Conservation (phyloP, 331 rosid genomes). For the Stylosanthes scabra region DNA sequence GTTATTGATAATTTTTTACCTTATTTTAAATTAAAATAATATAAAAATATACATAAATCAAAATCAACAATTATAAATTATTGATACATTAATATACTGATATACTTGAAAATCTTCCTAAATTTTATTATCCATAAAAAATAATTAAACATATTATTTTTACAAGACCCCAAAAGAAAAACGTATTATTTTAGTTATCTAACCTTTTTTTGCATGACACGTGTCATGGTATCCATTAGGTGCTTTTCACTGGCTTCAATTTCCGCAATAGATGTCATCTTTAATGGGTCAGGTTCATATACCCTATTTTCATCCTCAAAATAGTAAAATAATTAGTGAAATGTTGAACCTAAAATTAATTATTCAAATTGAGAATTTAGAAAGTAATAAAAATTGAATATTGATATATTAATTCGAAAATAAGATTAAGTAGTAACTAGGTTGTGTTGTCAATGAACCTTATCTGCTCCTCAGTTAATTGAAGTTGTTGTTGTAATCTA, state of each 20-base stretch:
- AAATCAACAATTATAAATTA: too few relatives aligned
- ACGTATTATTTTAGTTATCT: too few relatives aligned
- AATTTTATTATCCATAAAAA: too few relatives aligned
- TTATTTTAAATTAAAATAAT: too few relatives aligned
- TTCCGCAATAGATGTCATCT: conserved; percentile 59
- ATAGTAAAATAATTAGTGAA: not conserved
- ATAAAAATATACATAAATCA: too few relatives aligned
- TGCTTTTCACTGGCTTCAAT: conserved; percentile 63
- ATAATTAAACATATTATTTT: too few relatives aligned
- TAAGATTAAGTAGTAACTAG: not conserved
- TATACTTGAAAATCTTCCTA: too few relatives aligned
- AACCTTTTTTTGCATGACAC: conserved; percentile 79
- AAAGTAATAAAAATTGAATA: not conserved
- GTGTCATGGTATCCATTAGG: conserved; percentile 62
- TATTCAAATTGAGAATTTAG: too few relatives aligned
- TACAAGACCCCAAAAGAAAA: too few relatives aligned
- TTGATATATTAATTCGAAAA: too few relatives aligned
- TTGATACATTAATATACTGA: too few relatives aligned
- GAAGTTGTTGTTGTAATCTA: conserved; percentile 70
- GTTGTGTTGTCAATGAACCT: conserved; percentile 46
- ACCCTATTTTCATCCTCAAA: conserved; percentile 42
- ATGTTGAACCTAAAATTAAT: not conserved
- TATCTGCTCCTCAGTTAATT: conserved; percentile 70
- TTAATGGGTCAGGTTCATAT: conserved; percentile 65
- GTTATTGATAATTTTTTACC: too few relatives aligned